These are phyloP conservation scores for Solanum peruvianum DNA, from an alignment of 257 asterid species.

Conservation along the genomic window DNA sequence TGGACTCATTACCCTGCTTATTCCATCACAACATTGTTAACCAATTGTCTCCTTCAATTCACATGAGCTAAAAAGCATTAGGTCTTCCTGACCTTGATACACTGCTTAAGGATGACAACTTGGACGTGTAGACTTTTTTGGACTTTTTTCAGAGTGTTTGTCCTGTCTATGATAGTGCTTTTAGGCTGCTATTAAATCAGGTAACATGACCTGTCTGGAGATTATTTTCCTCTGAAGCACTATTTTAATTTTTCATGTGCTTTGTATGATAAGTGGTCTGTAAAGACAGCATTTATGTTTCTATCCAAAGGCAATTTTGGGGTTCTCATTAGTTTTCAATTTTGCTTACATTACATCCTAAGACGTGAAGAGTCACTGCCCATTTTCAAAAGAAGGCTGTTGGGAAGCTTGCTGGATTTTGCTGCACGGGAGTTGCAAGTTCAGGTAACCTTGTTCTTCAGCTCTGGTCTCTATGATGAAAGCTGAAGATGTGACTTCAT, in stretches of 20 bases:
- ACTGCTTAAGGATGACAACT: not conserved
- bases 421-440: constrained; percentile 89
- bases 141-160: not conserved
- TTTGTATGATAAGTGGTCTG: not conserved
- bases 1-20: not conserved
- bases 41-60: not conserved
- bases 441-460: constrained; percentile 50
- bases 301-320: not conserved
- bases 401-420: constrained; percentile 90
- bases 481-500: constrained; percentile 3
- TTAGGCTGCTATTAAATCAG: not conserved
- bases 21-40: not conserved
- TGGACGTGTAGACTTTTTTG: not conserved
- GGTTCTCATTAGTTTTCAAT: not conserved
- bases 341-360: constrained; percentile 8
- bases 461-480: constrained; percentile 2
- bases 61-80: not conserved
- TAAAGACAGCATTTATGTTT: not conserved
- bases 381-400: constrained; percentile 85
- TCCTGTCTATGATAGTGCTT: not conserved
- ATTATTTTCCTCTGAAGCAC: not conserved
- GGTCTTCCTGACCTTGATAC: not conserved
- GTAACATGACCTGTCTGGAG: not conserved
- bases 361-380: constrained; percentile 96
- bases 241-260: not conserved